A percentile compares a stretch with the other conserved stretches of the same genome.
phyloP scores from a whole-genome alignment of 371 early-diverging fungal genomes.

The Mortierella sp. region DNA sequence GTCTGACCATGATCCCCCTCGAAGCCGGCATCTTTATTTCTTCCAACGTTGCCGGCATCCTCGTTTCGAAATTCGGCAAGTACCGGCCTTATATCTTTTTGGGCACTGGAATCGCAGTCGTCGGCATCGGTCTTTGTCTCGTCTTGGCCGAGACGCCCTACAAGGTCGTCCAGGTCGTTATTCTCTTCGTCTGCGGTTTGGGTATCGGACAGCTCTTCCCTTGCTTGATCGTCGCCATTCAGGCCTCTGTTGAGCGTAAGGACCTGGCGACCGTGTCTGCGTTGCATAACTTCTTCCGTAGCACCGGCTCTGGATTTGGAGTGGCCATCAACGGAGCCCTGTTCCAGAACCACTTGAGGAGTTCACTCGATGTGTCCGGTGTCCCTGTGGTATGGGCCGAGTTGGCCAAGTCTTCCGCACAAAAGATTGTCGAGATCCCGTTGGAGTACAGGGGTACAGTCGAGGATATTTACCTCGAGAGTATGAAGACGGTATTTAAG shows the following conservation, averaged over 20 bases:
- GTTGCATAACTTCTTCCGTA: conserved; percentile 59
- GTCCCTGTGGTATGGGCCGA: conserved; percentile 19
- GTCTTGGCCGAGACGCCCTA: conserved; percentile 50
- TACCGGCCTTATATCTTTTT: conserved; percentile 56
- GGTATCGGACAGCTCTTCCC: conserved; percentile 58
- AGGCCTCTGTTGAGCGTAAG: conserved; percentile 58
- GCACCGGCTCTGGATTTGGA: conserved; percentile 62
- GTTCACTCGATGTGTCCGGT: background rate
- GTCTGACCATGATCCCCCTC: conserved; percentile 73
- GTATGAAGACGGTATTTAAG: conserved; percentile 53
- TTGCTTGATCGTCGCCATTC: conserved; percentile 61
- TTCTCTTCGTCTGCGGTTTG: conserved; percentile 63
- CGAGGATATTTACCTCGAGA: conserved; percentile 35
- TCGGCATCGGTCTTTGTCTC: conserved; percentile 60
- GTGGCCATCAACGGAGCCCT: conserved; percentile 60
- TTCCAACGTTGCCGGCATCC: conserved; percentile 53
- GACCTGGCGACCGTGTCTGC: conserved; percentile 49
- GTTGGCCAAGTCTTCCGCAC: conserved; percentile 38
- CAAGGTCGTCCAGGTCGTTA: conserved; percentile 55
- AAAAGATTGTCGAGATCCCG: conserved; percentile 38
- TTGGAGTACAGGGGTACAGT: conserved; percentile 20
- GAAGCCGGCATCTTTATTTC: conserved; percentile 57
- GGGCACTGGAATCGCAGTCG: conserved; percentile 56
- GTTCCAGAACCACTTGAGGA: conserved; percentile 56
- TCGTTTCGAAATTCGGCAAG: conserved; percentile 55